Evolutionary conservation across 2,329 filamentous ascomycete species (phyloP).

Genomic region (Didymella pomorum): DNA sequence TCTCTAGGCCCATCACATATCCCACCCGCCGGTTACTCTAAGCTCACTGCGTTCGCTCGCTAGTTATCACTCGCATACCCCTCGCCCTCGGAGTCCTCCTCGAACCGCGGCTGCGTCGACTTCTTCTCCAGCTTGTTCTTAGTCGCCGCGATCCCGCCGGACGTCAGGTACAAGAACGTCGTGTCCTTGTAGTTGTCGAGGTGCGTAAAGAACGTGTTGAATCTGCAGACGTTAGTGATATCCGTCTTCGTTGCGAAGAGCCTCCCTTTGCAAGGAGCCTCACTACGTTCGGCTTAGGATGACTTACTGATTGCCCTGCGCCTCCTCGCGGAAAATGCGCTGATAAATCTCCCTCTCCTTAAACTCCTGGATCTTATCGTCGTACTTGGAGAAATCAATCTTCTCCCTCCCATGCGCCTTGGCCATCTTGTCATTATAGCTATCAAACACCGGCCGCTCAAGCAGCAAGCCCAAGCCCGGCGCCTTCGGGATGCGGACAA

Average conservation of each 20-base stretch:
- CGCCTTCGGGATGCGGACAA: conserved; percentile 91
- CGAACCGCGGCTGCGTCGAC: conserved; percentile 35
- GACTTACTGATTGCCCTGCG: conserved; percentile 77
- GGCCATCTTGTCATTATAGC: conserved; percentile 79
- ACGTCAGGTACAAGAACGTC: conserved; percentile 60
- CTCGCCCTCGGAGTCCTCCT: conserved; percentile 47
- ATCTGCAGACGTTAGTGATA: conserved; percentile 41
- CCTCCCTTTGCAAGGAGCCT: no score
- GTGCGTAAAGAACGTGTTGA: conserved; percentile 60
- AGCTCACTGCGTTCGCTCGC: neutral
- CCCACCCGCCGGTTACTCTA: no score
- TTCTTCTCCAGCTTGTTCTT: conserved; percentile 44
- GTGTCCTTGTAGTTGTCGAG: conserved; percentile 60
- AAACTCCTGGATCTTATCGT: conserved; percentile 83
- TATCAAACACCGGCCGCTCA: conserved; percentile 89
- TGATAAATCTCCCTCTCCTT: conserved; percentile 93
- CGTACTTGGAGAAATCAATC: conserved; percentile 80
- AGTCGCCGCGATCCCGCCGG: conserved; percentile 57
- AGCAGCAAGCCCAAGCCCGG: conserved; percentile 87
- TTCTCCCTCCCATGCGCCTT: conserved; percentile 69
- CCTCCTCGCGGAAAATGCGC: conserved; percentile 88
- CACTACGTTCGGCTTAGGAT: no score
- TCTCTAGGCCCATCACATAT: no score
- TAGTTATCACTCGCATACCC: conserved; percentile 46
- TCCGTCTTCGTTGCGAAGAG: no score